Evolutionary conservation across 768 basidiomycete species (phyloP).

Genomic region (Boletus speciosus): DNA sequence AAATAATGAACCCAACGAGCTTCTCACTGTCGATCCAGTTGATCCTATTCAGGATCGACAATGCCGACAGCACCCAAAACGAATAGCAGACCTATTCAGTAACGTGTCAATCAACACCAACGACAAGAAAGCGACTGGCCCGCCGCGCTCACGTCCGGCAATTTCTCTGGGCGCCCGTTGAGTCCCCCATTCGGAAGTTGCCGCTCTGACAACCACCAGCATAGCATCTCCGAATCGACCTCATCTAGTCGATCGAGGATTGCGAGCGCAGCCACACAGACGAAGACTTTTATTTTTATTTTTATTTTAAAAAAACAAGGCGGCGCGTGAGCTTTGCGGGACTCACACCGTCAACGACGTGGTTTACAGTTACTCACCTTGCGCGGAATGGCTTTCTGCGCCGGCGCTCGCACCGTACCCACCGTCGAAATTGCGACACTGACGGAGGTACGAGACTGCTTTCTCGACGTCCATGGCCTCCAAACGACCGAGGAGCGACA

Average conservation of each 20-base stretch:
- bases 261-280: constrained; percentile 82
- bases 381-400: constrained; percentile 89
- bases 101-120: background rate
- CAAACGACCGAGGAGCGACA: constrained; percentile 78
- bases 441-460: constrained; percentile 66
- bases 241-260: constrained; percentile 81
- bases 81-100: constrained; percentile 77
- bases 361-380: constrained; percentile 51
- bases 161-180: constrained; percentile 96
- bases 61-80: constrained; percentile 89
- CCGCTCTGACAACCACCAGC: constrained; percentile 92
- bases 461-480: constrained; percentile 63
- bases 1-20: constrained; percentile 77
- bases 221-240: constrained; percentile 75
- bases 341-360: too few relatives aligned
- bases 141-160: constrained; percentile 79
- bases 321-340: background rate
- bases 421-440: constrained; percentile 92
- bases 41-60: constrained; percentile 80
- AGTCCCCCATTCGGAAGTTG: constrained; percentile 92
- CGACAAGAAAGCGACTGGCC: background rate
- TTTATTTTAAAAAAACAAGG: background rate
- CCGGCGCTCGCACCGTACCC: constrained; percentile 84
- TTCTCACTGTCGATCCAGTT: constrained; percentile 86
- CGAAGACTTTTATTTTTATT: constrained; percentile 59